phyloP scores from a whole-genome alignment of 2,329 filamentous ascomycete species.

The Biscogniauxia marginata region DNA sequence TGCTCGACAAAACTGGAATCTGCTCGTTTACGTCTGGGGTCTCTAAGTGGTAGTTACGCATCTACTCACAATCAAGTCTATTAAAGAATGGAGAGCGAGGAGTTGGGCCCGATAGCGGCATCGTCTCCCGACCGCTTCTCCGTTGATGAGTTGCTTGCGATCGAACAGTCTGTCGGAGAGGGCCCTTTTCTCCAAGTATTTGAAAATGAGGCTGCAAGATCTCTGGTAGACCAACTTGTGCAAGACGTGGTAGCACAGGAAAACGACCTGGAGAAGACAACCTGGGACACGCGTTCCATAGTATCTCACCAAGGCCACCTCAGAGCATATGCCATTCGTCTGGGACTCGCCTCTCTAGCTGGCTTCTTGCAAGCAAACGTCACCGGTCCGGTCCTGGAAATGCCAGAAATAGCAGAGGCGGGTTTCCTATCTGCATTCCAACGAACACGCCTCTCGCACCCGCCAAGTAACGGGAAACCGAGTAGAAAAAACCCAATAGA shows the following conservation, averaged over 20 bases:
- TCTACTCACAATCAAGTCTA: not conserved
- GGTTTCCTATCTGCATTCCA: constrained; percentile 37
- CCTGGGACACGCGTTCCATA: not conserved
- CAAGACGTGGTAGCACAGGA: constrained; percentile 4
- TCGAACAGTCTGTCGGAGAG: constrained; percentile 20
- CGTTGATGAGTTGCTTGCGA: constrained; percentile 9
- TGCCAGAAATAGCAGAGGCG: constrained; percentile 12
- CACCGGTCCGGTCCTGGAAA: constrained; percentile 66
- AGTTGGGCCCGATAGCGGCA: not conserved
- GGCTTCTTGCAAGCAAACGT: constrained; percentile 73
- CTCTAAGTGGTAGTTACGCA: no score
- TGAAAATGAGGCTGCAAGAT: constrained; percentile 7
- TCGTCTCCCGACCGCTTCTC: not conserved
- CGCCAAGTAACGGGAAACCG: not conserved
- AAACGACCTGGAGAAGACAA: not conserved
- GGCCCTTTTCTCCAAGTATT: constrained; percentile 20
- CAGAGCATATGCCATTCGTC: constrained; percentile 16
- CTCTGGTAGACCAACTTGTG: constrained; percentile 19
- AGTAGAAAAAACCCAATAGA: constrained; percentile 12
- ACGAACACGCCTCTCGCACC: not conserved
- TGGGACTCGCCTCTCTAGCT: constrained; percentile 65
- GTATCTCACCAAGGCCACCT: not conserved
- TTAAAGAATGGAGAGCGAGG: not conserved
- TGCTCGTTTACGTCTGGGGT: no score
- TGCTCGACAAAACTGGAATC: no score